Conservation (phyloP, 2,329 filamentous ascomycete species). For the Aspergillus candidus region DNA sequence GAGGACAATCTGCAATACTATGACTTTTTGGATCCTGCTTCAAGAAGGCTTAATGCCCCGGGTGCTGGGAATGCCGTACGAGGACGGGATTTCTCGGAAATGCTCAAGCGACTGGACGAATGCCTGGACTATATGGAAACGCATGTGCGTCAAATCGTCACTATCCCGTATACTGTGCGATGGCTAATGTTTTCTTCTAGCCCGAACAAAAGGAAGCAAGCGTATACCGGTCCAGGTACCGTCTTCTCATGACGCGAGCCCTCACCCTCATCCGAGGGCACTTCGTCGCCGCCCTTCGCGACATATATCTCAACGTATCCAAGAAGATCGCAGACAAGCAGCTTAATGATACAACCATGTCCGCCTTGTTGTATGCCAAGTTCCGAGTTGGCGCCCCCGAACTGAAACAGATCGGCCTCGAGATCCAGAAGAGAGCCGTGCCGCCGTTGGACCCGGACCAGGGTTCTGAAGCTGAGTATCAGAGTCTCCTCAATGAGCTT, state of each 20-base stretch:
- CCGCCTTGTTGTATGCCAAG: conserved; percentile 64
- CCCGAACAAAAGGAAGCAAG: conserved; percentile 80
- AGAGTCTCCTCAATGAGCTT: conserved; percentile 59
- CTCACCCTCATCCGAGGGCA: conserved; percentile 62
- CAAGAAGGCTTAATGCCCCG: conserved; percentile 82
- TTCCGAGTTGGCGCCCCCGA: conserved; percentile 62
- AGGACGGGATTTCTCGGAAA: conserved; percentile 76
- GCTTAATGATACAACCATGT: conserved; percentile 65
- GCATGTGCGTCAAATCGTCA: conserved; percentile 53
- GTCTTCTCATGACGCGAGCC: conserved; percentile 66
- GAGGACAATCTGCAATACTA: conserved; percentile 92
- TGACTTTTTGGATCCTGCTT: conserved; percentile 84
- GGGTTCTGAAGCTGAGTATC: conserved; percentile 57
- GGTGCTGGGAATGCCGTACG: conserved; percentile 82
- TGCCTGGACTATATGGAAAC: conserved; percentile 89
- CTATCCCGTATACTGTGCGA: background rate
- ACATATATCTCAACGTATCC: conserved; percentile 56
- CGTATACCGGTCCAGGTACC: conserved; percentile 80
- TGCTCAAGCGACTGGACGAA: conserved; percentile 78
- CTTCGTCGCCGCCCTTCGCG: conserved; percentile 58
- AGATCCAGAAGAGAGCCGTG: conserved; percentile 62
- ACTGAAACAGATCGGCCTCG: conserved; percentile 59
- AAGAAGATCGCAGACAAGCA: conserved; percentile 61
- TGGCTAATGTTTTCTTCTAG: conserved; percentile 39
- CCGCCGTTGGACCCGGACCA: conserved; percentile 54